Percentiles rank a stretch among this genome's conserved stretches.
Conservation (phyloP, 1,284 basidiomycete species). For the Trametes hirsuta region DNA sequence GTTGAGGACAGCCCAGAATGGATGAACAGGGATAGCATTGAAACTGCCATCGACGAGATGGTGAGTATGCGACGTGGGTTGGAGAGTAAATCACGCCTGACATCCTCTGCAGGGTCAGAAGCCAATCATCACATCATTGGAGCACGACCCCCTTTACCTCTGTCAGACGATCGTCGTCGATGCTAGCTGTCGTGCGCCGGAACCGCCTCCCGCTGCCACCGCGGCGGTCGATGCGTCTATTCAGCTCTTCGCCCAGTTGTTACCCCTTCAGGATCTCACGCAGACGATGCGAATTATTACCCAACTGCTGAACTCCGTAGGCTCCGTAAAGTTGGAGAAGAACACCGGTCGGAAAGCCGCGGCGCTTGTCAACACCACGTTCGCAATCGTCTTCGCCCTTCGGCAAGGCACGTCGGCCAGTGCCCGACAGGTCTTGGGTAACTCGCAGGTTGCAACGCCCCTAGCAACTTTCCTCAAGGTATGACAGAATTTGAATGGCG, state of each 20-base stretch:
- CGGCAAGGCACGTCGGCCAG: conserved; percentile 57
- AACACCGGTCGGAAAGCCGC: conserved; percentile 92
- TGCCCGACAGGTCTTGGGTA: conserved; percentile 68
- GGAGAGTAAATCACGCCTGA: background rate
- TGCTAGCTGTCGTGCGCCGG: conserved; percentile 48
- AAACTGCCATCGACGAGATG: conserved; percentile 74
- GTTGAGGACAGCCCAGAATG: conserved; percentile 52
- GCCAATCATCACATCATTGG: conserved; percentile 84
- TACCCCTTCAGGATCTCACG: conserved; percentile 78
- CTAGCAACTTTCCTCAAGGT: conserved; percentile 83
- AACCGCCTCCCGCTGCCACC: conserved; percentile 79
- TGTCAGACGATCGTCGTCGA: conserved; percentile 56
- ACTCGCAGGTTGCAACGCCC: conserved; percentile 65
- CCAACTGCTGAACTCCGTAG: conserved; percentile 70
- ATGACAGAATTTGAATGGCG: conserved; percentile 16
- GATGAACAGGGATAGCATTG: conserved; percentile 79
- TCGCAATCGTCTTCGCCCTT: conserved; percentile 82
- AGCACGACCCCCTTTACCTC: conserved; percentile 85
- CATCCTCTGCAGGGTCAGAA: conserved; percentile 57
- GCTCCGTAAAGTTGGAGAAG: conserved; percentile 83
- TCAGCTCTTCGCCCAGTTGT: conserved; percentile 80
- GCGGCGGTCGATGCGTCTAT: conserved; percentile 90
- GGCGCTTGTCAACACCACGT: conserved; percentile 80
- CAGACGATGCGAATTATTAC: conserved; percentile 71
- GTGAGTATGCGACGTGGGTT: conserved; percentile 44